A percentile compares a stretch with the other conserved stretches of the same genome.
Evolutionary conservation across 495 filamentous ascomycete genomes (phyloP).

Genomic region (Xylaria flabelliformis): DNA sequence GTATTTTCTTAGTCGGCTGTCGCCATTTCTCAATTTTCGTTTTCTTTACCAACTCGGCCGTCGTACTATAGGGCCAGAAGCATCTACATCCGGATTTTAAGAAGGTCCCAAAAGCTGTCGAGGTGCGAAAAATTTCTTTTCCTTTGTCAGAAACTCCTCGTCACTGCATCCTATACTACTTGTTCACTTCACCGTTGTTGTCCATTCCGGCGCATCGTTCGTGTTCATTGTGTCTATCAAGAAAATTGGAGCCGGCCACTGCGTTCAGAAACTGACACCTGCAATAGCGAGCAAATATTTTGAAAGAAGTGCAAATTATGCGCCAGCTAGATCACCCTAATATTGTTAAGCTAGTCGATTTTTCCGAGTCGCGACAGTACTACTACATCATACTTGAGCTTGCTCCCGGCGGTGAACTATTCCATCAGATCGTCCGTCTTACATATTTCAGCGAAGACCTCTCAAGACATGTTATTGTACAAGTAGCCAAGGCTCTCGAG

Average conservation of each 20-base stretch:
- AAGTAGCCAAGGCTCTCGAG: constrained; percentile 91
- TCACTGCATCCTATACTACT: constrained; percentile 27
- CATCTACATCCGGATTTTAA: constrained; percentile 95
- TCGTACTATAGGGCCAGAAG: constrained; percentile 71
- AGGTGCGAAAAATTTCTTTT: constrained; percentile 79
- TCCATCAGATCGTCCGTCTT: constrained; percentile 97
- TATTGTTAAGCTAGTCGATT: constrained; percentile 90
- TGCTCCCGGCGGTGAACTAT: constrained; percentile 93
- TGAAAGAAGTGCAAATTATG: constrained; percentile 99
- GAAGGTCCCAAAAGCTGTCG: constrained; percentile 89
- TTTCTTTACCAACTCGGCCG: constrained; percentile 51
- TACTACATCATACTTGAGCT: constrained; percentile 98
- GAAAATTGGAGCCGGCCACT: background rate
- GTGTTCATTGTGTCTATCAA: constrained; percentile 7
- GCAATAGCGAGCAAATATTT: constrained; percentile 85
- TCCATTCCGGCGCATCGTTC: constrained; percentile 25
- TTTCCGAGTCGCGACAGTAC: constrained; percentile 91
- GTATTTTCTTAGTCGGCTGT: constrained; percentile 31
- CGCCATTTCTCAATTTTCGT: constrained; percentile 16
- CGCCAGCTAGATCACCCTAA: constrained; percentile 94
- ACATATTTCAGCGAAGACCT: constrained; percentile 98
- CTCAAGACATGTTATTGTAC: constrained; percentile 89
- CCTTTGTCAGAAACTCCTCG: constrained; percentile 38
- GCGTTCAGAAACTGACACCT: constrained; percentile 27
- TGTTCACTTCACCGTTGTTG: constrained; percentile 30